These are phyloP conservation scores for Podosphaera fusca DNA, from an alignment of 2,329 filamentous ascomycete genomes.

Conservation along the genomic window DNA sequence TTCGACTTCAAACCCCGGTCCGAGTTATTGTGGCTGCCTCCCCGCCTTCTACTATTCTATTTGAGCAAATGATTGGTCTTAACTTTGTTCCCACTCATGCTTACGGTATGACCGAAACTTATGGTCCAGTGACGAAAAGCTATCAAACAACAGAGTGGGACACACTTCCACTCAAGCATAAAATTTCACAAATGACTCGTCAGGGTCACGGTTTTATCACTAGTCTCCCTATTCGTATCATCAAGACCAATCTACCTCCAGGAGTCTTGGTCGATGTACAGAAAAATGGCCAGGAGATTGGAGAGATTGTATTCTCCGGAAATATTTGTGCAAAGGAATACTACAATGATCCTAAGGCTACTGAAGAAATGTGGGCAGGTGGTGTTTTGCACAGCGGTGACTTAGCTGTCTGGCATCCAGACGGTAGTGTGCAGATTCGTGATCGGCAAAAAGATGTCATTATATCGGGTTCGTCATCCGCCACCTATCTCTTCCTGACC, in stretches of 20 bases:
- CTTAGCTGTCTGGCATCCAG: slow-evolving; percentile 76
- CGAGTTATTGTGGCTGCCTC: slow-evolving; percentile 81
- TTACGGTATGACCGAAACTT: slow-evolving; percentile 75
- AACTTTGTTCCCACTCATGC: slow-evolving; percentile 85
- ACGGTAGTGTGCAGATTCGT: slow-evolving; percentile 76
- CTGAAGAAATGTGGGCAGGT: slow-evolving; percentile 65
- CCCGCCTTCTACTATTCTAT: slow-evolving; percentile 72
- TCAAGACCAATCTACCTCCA: slow-evolving; percentile 54
- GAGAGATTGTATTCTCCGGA: slow-evolving; percentile 66
- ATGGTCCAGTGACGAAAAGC: slow-evolving; percentile 85
- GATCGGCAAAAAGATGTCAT: slow-evolving; percentile 96
- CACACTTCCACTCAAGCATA: slow-evolving; percentile 45
- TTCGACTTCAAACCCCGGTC: slow-evolving; percentile 43
- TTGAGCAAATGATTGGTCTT: slow-evolving; percentile 62
- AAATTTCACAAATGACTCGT: slow-evolving; percentile 73
- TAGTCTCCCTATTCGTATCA: slow-evolving; percentile 55
- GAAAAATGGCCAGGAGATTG: slow-evolving; percentile 51
- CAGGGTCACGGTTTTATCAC: slow-evolving; percentile 85
- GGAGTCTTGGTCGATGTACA: slow-evolving; percentile 43
- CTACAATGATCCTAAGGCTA: slow-evolving; percentile 73
- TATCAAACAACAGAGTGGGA: slow-evolving; percentile 78
- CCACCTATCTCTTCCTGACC: not conserved
- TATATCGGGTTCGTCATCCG: slow-evolving; percentile 48
- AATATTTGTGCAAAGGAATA: slow-evolving; percentile 89
- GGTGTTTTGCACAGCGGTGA: slow-evolving; percentile 79